phyloP scores from a whole-genome alignment of 2,329 filamentous ascomycete species.

The Colletotrichum sp. region DNA sequence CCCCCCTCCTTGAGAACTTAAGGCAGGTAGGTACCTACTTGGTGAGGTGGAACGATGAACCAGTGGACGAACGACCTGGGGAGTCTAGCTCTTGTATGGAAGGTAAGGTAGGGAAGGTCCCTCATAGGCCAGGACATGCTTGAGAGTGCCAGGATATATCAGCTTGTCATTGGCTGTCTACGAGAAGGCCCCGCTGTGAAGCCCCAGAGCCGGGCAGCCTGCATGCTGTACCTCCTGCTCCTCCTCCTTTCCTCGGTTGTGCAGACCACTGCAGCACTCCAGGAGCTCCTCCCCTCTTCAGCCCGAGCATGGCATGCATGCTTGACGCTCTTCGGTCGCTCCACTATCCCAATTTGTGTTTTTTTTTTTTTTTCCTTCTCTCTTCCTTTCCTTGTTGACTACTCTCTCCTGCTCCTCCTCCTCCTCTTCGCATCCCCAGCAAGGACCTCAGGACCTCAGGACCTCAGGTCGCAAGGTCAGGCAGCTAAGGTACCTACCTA shows the following conservation, averaged over 20 bases:
- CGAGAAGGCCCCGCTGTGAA: background rate
- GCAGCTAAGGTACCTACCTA: background rate
- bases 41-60: background rate
- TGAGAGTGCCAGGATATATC: background rate
- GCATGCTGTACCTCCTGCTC: background rate
- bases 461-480: background rate
- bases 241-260: background rate
- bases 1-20: background rate
- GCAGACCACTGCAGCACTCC: background rate
- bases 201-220: background rate
- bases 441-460: background rate
- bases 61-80: background rate
- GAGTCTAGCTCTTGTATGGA: background rate
- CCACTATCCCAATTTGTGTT: background rate
- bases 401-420: too few species aligned
- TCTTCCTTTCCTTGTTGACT: background rate
- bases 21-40: background rate
- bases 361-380: background rate
- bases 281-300: background rate
- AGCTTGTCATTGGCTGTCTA: background rate
- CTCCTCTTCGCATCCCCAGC: background rate
- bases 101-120: background rate
- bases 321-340: background rate
- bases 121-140: background rate
- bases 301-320: background rate